Base-by-base conservation (phyloP, 768 basidiomycete genomes). In the Amanita subjunquillea region DNA sequence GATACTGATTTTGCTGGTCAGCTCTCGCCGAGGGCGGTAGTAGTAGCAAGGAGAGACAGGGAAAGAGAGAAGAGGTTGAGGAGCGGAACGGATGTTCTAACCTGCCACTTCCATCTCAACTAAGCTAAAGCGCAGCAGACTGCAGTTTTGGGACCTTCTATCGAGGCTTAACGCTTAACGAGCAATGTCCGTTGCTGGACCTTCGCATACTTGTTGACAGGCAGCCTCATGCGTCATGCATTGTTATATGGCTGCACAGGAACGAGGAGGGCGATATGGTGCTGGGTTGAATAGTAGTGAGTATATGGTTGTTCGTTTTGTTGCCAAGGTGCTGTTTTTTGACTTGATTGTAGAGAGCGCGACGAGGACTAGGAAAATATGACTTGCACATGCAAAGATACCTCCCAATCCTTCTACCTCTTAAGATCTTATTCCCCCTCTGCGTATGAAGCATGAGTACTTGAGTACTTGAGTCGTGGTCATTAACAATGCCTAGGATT, bases 261-360 rank as follows among this genome's bases (percentile, higher is more conserved):
- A 53, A 46, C 6, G 41, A 44, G 50, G 37, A 53, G 15, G 37
- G 8, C 8, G 51, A 53, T 37, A 53, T 53, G 51, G 36, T 53
- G 4, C 38, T 53, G 36, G 51, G 51, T 37, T 53, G 51, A 53
- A 34, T 15, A 20, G 38, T 17, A 17, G 37, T 40, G 15, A 9
- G 50, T 34, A 13, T n/a, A 13, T 49, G 0, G 4, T 8, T 2
- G 10, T 27, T 40, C 20, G 17, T 15, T 39, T 7, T n/a, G 7
- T 4, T 50, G 8, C 17, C 17, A 17, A 17, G 37, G 36, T 6
- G 30, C 9, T 50, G 29, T 5, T 25, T 41, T 25, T 29, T 10
- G 22, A 17, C 6, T 13, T 38, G n/a, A 22, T 12, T 49, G 20
- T 13, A 48, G 20, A 10, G 8, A 13, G 12, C 1, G 25, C 12